Percentiles rank a stretch among this genome's conserved stretches.
These are phyloP conservation scores for Emmonsiellopsis sp. DNA, from an alignment of 2,329 filamentous ascomycete genomes.

Conservation along the genomic window DNA sequence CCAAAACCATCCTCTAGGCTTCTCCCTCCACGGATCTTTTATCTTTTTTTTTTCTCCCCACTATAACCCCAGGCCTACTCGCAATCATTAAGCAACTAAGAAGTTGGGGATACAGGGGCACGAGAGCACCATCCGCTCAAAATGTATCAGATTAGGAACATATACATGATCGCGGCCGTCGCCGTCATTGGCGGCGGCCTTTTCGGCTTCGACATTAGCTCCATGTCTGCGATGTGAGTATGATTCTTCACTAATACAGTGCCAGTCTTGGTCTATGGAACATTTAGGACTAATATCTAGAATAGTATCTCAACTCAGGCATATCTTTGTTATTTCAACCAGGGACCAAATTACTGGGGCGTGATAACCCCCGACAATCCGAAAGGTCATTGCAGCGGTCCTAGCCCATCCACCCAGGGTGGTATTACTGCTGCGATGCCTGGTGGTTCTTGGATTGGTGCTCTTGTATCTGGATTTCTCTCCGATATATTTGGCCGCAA, in stretches of 20 bases:
- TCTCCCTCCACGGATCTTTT: too few species aligned
- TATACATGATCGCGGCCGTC: constrained; percentile 48
- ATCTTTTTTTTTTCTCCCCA: too few species aligned
- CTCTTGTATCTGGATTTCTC: constrained; percentile 31
- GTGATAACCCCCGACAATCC: constrained; percentile 17
- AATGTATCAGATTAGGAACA: constrained; percentile 37
- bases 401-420: constrained; percentile 44
- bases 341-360: background rate
- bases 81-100: too few species aligned
- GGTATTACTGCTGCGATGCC: constrained; percentile 63
- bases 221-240: constrained; percentile 36
- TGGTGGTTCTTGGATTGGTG: constrained; percentile 59
- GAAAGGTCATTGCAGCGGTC: constrained; percentile 38
- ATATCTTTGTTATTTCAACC: constrained; percentile 48
- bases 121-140: background rate
- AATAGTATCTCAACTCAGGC: constrained; percentile 42
- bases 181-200: constrained; percentile 48
- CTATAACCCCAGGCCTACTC: too few species aligned
- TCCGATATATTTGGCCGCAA: constrained; percentile 31
- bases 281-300: too few species aligned
- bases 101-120: too few species aligned
- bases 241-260: background rate
- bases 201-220: constrained; percentile 52
- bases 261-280: background rate
- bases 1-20: background rate